Conservation (phyloP, 2,329 filamentous ascomycete genomes). For the Massarina eburnea region DNA sequence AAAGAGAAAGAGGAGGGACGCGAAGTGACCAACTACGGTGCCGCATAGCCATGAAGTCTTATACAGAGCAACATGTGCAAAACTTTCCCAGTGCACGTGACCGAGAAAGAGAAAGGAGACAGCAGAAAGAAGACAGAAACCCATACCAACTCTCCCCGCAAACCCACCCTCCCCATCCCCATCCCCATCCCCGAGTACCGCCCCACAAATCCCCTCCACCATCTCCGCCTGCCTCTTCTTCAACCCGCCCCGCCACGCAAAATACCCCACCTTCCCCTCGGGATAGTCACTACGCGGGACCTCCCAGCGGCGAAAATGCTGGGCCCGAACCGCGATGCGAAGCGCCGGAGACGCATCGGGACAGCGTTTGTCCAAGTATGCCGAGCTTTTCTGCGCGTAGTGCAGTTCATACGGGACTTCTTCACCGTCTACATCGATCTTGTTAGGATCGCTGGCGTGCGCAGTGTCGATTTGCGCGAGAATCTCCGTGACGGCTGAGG, state of each 20-base stretch:
- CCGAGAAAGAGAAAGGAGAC: too few species aligned
- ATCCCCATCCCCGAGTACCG: constrained; percentile 56
- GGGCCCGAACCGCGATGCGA: constrained; percentile 76
- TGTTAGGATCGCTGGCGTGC: constrained; percentile 68
- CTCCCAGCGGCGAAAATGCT: constrained; percentile 86
- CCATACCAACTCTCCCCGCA: too few species aligned
- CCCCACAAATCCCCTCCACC: constrained; percentile 56
- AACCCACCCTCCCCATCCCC: too few species aligned
- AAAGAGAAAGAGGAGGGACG: too few species aligned
- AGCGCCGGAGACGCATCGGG: constrained; percentile 67
- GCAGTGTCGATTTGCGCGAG: constrained; percentile 65
- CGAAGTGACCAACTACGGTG: too few species aligned
- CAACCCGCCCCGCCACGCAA: constrained; percentile 74
- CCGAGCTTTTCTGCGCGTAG: constrained; percentile 78
- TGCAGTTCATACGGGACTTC: constrained; percentile 74
- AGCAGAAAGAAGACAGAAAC: too few species aligned
- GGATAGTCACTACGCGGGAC: constrained; percentile 73
- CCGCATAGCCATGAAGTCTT: too few species aligned
- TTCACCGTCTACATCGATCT: constrained; percentile 46
- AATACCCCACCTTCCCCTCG: constrained; percentile 73
- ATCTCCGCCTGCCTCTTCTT: constrained; percentile 72
- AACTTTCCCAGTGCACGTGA: too few species aligned
- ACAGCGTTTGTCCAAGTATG: constrained; percentile 64
- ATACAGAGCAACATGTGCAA: too few species aligned
- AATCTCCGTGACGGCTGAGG: too few species aligned